Evolutionary conservation across 192 early-diverging fungal species (phyloP), one percentile per base, ranked within the genome.

Genomic region (Paraglomus occultum): DNA sequence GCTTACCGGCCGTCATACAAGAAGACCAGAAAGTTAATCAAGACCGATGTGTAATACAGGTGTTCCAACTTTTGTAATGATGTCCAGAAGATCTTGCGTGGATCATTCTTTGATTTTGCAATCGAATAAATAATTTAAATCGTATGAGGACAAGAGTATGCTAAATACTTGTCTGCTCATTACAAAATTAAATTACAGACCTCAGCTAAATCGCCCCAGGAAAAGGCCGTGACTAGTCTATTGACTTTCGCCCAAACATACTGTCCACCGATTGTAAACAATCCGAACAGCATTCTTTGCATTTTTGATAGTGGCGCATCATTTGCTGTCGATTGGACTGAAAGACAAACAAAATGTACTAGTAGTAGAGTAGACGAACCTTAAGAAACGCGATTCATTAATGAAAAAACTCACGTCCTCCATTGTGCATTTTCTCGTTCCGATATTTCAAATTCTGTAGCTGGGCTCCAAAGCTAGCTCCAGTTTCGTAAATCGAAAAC

Each of bases 21-120:
- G 73, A 95, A 97, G 8, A 86, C 83, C 23, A 94, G 73, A 73
- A 97, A 93, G 73, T 97, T 97, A 10, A 89, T 46, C 59, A 95
- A 68, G 15, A 88, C 83, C 8, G 87, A 75, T 22, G 84, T 75
- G 51, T 84, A 74, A 71, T 81, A 85, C 14, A 83, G 53, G 8
- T 82, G 82, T 75, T 94, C 91, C n/a, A 82, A 66, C 20, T 78
- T 78, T 67, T 89, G 84, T 12, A 86, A 52, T 22, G 83, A 22
- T 58, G 79, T 79, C 83, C 87, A 91, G 20, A 81, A 40, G 51
- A 77, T 77, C 15, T 80, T 75, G n/a, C 80, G 81, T 40, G 74
- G 74, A 55, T 84, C 76, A 42, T 79, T 70, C 78, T 82, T 31
- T 31, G 31, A 44, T 70, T 14, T 67, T 17, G 10, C 23, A 10